Evolutionary conservation across 164 flowering plant genomes (phyloP).

Genomic region (Berberis vulgaris): DNA sequence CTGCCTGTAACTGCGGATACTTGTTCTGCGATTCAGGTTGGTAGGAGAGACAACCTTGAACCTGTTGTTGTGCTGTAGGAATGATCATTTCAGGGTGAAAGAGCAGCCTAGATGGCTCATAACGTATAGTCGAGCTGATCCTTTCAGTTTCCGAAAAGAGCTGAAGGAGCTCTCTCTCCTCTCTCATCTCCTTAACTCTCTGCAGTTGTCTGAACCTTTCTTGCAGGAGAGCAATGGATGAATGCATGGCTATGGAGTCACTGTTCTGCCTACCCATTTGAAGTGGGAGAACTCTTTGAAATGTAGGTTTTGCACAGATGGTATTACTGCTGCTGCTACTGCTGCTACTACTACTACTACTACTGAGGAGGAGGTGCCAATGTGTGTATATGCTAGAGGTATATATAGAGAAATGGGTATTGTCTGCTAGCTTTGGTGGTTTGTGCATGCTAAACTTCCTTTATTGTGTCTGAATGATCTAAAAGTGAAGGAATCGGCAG

Average conservation of each 20-base stretch:
- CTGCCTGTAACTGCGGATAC: conserved; percentile 4
- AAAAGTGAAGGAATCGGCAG: conserved; percentile 42
- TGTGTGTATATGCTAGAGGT: background rate
- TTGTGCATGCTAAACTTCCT: conserved; percentile 8
- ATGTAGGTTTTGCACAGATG: no score
- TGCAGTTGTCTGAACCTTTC: conserved; percentile 39
- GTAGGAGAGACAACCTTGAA: conserved; percentile 10
- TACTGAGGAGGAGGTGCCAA: background rate
- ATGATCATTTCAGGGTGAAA: conserved; percentile 21
- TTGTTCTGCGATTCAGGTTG: conserved; percentile 11
- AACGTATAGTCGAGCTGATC: conserved; percentile 5
- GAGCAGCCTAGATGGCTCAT: conserved; percentile 19
- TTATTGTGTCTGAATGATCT: conserved; percentile 20
- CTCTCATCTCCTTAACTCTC: conserved; percentile 41
- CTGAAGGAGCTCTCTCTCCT: conserved; percentile 40
- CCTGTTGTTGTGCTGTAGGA: conserved; percentile 9
- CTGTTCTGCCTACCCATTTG: conserved; percentile 25
- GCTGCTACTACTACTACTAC: no score
- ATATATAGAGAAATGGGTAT: conserved; percentile 16
- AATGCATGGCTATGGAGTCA: conserved; percentile 17
- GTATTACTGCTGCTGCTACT: no score
- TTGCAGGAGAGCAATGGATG: conserved; percentile 41
- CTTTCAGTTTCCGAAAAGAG: conserved; percentile 29
- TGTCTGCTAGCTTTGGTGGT: conserved; percentile 17
- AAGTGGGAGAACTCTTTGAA: background rate